Conservation (phyloP, 116 monocot genomes). For the Papilionanthe hybrid region DNA sequence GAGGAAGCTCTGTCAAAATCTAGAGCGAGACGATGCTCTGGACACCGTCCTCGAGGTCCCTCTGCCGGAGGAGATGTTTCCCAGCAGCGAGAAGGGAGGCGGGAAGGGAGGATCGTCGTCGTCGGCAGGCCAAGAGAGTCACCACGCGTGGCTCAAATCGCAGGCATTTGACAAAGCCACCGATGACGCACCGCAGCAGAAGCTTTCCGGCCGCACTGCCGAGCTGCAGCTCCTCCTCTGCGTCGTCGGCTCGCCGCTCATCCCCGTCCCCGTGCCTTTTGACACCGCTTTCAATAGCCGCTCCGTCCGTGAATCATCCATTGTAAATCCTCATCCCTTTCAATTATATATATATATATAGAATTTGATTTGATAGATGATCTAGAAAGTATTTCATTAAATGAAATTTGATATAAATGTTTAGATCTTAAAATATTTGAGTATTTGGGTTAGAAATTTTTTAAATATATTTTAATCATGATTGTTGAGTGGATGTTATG, state of each 20-base stretch:
- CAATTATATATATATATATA: not conserved
- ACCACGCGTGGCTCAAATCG: slow-evolving; percentile 51
- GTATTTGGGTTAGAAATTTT: no score
- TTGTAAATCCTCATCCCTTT: slow-evolving; percentile 30
- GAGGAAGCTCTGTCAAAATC: slow-evolving; percentile 57
- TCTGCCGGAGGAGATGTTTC: slow-evolving; percentile 55
- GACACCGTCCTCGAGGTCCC: slow-evolving; percentile 71
- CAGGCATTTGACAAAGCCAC: slow-evolving; percentile 46
- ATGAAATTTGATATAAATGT: no score
- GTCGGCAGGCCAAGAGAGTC: slow-evolving; percentile 31
- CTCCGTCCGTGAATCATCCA: slow-evolving; percentile 75
- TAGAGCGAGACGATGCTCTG: slow-evolving; percentile 38
- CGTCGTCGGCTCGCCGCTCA: slow-evolving; percentile 77
- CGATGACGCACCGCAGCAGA: not conserved
- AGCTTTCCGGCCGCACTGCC: slow-evolving; percentile 32
- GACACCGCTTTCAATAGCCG: slow-evolving; percentile 43
- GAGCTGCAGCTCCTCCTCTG: slow-evolving; percentile 86
- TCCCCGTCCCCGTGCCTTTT: slow-evolving; percentile 56
- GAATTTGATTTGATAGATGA: no score
- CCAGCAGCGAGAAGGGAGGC: not conserved
- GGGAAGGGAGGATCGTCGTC: not conserved
- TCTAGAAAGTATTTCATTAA: no score
- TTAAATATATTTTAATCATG: no score
- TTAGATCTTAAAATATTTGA: no score
- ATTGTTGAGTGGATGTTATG: no score